phyloP scores from a whole-genome alignment of 129 eudicot species.

The Logfia minima region DNA sequence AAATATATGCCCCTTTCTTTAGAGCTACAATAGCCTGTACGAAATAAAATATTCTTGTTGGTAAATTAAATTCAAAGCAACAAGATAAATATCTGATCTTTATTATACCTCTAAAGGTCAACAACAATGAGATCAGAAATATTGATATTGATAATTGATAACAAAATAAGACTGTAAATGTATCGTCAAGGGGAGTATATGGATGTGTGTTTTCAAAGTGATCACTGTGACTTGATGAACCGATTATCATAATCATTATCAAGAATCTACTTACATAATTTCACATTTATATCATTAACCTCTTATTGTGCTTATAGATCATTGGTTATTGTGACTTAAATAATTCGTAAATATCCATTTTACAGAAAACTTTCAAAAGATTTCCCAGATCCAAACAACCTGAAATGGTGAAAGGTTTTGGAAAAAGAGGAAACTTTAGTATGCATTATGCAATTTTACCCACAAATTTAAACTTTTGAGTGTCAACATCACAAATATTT shows the following conservation, averaged over 20 bases:
- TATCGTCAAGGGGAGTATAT: background rate
- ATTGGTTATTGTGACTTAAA: background rate
- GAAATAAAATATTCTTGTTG: constrained; percentile 23
- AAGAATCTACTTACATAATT: background rate
- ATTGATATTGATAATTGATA: background rate
- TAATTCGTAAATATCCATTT: background rate
- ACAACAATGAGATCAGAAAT: background rate
- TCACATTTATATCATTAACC: background rate
- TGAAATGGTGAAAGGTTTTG: constrained; percentile 17
- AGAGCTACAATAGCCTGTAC: constrained; percentile 64
- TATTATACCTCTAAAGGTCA: constrained; percentile 2
- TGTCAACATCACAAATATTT: constrained; percentile 29
- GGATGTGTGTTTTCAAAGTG: background rate
- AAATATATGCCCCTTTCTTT: constrained; percentile 69
- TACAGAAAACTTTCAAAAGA: background rate
- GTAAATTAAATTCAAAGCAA: background rate
- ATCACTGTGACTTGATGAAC: background rate
- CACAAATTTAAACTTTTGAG: constrained; percentile 21
- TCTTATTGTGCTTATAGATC: too few species aligned
- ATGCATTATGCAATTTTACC: constrained; percentile 12
- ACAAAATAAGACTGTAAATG: background rate
- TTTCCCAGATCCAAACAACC: background rate
- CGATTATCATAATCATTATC: background rate
- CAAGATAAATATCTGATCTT: background rate
- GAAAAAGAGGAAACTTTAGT: background rate